Conservation (phyloP, 345 rosid species). For the Streptanthus diversifolius region DNA sequence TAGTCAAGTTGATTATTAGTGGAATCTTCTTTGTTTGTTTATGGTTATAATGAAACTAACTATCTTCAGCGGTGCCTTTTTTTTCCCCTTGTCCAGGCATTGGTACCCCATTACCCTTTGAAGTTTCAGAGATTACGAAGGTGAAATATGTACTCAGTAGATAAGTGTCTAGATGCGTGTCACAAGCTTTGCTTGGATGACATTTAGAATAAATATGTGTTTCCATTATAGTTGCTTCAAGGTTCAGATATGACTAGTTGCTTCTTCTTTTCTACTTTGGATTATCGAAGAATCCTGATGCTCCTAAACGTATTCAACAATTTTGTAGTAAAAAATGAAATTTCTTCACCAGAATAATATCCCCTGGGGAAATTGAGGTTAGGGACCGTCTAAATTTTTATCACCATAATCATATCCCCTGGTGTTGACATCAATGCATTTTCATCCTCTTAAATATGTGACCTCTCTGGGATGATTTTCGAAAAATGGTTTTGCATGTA, state of each 20-base stretch:
- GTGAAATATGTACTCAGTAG: slow-evolving; percentile 31
- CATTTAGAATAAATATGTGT: not conserved
- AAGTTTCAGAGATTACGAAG: slow-evolving; percentile 65
- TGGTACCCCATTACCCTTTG: slow-evolving; percentile 58
- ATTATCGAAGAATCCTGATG: slow-evolving; percentile 7
- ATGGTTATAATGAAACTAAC: not conserved
- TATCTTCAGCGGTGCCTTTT: not conserved
- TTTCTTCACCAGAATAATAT: not conserved
- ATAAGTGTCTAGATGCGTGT: not conserved
- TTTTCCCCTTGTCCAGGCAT: slow-evolving; percentile 50
- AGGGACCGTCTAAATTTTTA: slow-evolving; percentile 1
- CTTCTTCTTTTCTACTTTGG: not conserved
- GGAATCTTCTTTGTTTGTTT: not conserved
- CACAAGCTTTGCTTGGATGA: not conserved
- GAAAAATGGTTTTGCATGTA: not conserved
- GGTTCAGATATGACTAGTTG: slow-evolving; percentile 8
- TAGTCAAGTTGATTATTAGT: not conserved
- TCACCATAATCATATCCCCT: not conserved
- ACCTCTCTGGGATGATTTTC: not conserved
- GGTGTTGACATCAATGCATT: not conserved
- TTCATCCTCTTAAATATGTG: not conserved
- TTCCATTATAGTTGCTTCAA: slow-evolving; percentile 7
- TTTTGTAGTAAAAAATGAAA: not conserved
- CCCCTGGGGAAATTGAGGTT: not conserved
- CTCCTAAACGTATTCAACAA: not conserved